These are phyloP conservation scores for Monilinia fructigena DNA, from an alignment of 2,329 filamentous ascomycete genomes.

Conservation along the genomic window DNA sequence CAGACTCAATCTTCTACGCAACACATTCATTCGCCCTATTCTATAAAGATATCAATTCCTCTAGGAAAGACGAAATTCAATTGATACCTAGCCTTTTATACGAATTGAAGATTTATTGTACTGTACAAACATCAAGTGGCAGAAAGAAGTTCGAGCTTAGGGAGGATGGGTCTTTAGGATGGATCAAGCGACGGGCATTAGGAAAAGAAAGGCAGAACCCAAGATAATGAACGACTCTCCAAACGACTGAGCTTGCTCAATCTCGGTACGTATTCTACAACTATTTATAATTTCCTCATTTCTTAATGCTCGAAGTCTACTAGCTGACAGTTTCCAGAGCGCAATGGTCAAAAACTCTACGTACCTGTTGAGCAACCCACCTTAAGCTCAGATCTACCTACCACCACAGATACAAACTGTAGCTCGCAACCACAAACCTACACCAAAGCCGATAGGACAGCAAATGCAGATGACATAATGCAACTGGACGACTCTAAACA, in stretches of 20 bases:
- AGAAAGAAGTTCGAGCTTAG: conserved; percentile 23
- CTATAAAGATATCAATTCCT: background rate
- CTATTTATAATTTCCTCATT: conserved; percentile 19
- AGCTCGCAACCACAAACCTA: conserved; percentile 28
- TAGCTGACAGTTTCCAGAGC: conserved; percentile 48
- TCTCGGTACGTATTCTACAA: conserved; percentile 59
- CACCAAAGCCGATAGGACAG: conserved; percentile 27
- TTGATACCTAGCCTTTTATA: background rate
- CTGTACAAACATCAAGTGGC: conserved; percentile 9
- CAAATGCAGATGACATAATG: conserved; percentile 62
- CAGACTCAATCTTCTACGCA: conserved; percentile 30
- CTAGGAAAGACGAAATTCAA: background rate
- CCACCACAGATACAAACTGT: conserved; percentile 21
- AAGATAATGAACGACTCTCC: conserved; percentile 70
- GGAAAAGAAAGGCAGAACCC: conserved; percentile 61
- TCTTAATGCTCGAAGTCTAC: conserved; percentile 13
- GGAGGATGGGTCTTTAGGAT: conserved; percentile 31
- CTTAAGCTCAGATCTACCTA: conserved; percentile 25
- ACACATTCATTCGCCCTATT: conserved; percentile 36
- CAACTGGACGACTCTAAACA: conserved; percentile 79
- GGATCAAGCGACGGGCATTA: conserved; percentile 39
- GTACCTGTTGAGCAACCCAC: conserved; percentile 58
- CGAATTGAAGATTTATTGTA: background rate
- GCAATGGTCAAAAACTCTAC: conserved; percentile 63
- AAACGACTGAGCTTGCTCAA: conserved; percentile 83